Conservation (phyloP, 495 filamentous ascomycete species). For the Aspergillus sclerotioniger region DNA sequence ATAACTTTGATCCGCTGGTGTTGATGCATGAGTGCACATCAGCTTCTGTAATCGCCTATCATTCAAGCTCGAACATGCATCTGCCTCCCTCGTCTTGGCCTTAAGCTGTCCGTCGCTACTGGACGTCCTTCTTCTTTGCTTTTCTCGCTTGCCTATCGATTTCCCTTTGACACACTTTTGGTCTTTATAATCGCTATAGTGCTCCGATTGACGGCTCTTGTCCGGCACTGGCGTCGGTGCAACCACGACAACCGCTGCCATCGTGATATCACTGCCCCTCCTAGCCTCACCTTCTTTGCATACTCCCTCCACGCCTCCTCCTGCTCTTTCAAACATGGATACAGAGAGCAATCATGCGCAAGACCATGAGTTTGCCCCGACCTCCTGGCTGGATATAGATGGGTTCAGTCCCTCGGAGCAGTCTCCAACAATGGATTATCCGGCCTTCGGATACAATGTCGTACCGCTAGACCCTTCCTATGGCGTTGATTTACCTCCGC, state of each 20-base stretch:
- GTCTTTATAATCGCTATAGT: slow-evolving; percentile 7
- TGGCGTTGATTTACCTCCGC: slow-evolving; percentile 46
- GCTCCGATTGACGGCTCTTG: slow-evolving; percentile 5
- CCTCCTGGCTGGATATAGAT: slow-evolving; percentile 53
- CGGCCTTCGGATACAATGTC: slow-evolving; percentile 41
- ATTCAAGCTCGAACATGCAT: slow-evolving; percentile 36
- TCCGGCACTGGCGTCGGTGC: slow-evolving; percentile 6
- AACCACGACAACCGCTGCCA: background rate
- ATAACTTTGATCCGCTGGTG: background rate
- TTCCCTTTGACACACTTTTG: slow-evolving; percentile 6
- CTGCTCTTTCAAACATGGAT: slow-evolving; percentile 31
- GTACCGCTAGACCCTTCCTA: slow-evolving; percentile 42
- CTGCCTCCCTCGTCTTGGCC: slow-evolving; percentile 28
- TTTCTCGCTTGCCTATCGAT: slow-evolving; percentile 16
- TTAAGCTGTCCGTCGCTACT: slow-evolving; percentile 17
- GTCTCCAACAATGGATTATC: slow-evolving; percentile 46
- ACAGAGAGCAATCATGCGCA: slow-evolving; percentile 43
- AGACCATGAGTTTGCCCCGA: slow-evolving; percentile 50
- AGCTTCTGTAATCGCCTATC: slow-evolving; percentile 16
- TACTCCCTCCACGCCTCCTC: slow-evolving; percentile 9
- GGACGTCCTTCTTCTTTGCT: slow-evolving; percentile 14
- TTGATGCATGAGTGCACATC: slow-evolving; percentile 11
- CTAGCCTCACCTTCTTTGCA: background rate
- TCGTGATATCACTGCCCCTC: slow-evolving; percentile 1
- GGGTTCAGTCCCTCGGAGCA: slow-evolving; percentile 44